Evolutionary conservation across 2,329 filamentous ascomycete species (phyloP), one percentile per base, ranked within the genome.

Genomic region (Penicillium italicum): DNA sequence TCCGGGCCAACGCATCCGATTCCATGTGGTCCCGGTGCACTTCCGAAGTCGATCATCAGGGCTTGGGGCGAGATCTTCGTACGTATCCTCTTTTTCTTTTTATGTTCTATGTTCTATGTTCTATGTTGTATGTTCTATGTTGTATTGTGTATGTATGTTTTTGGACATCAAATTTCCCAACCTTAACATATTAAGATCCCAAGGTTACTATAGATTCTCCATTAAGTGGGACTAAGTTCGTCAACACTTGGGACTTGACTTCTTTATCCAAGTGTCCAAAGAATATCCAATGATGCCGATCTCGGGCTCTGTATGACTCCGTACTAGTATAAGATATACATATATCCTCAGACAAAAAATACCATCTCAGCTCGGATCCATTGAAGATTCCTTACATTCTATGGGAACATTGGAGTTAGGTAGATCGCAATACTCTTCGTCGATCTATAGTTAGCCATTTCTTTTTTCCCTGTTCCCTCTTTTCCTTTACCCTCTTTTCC

Each of bases 301-400:
- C 68, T 65, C 62, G 62, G 66, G 62, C 58, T 59, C n/a, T n/a
- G n/a, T n/a, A n/a, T n/a, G n/a, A n/a, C n/a, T n/a, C n/a, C n/a
- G n/a, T n/a, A n/a, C n/a, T n/a, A n/a, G 24, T 24, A 24, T 24
- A 24, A 24, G 24, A n/a, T 28, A 28, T 18, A 26, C 14, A 41
- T n/a, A 14, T 24, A 36, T 36, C 2, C 8, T 36, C 33, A 24
- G 8, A 20, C 33, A 24, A 4, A 20, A 12, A 20, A 26, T 11
- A 8, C 22, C 18, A 11, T 51, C 16, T 53, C 30, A 30, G 51
- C 43, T 58, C 38, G 61, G 64, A 64, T 64, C 57, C 60, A 53
- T 62, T 68, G 66, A 63, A 65, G 62, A 64, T 65, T 69, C 66
- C 63, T 37, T 65, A 60, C 67, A 57, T 62, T 59, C 57, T 61